Evolutionary conservation across 495 filamentous ascomycete species (phyloP), one percentile per base, ranked within the genome.

Genomic region (Penicillium paxilli): DNA sequence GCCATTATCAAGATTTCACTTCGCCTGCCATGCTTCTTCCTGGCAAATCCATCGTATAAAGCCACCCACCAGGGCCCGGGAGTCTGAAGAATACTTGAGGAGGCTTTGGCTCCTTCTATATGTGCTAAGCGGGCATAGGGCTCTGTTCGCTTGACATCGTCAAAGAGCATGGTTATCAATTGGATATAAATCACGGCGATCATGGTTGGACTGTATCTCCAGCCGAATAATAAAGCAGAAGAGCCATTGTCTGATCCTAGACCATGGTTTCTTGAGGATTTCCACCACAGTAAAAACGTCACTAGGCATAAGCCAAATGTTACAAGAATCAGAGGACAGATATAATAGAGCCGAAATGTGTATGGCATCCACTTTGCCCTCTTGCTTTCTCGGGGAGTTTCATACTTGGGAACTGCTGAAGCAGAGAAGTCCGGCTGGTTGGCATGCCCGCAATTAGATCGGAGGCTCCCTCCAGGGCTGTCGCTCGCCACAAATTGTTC

Each of bases 101-200:
- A 49, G 8, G 63, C 64, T 2, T 49, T 22, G 11, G 67, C 56
- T 4, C 68, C 66, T 1, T 30, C 32, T 20, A 61, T 42, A 9
- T 55, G 60, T 7, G 68, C 62, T 20, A 73, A 51, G 4, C 64
- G 57, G 8, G 70, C 68, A 52, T 59, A 73, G 3, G 66, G 57
- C 35, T 73, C 64, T 2, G 68, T 71, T 17, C 70, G 58, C 44
- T 66, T 64, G 10, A 69, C 47, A 44, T 73, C 70, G 14, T 60
- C 48, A 1, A 70, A 45, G 2, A 68, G 46, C 21, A 64, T 44
- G 3, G 60, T 58, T 16, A 57, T 45, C 14, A 71, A n/a, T 28
- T 71, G 56, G n/a, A 60, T 49, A 19, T 65, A 69, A 14, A 71
- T 58, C 22, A 71, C 66, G 14, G 64, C 58, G 28, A 70, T 51